Conservation (phyloP, 1,139 yeast species). For the Protomyces lactucae-debilis region DNA sequence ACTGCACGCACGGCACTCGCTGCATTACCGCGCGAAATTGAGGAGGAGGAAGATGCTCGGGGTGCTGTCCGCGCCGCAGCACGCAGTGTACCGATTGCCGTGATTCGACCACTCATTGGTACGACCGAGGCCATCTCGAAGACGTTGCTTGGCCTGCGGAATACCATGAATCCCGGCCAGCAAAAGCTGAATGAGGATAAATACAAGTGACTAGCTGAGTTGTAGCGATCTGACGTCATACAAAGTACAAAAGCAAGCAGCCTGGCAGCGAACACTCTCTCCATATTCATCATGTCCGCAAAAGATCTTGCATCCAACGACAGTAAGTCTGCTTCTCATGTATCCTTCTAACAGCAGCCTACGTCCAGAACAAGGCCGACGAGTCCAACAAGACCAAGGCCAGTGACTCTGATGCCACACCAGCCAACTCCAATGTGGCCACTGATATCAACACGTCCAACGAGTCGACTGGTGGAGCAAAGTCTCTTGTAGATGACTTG, state of each 20-base stretch:
- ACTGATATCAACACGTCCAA: constrained; percentile 12
- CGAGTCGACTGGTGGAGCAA: constrained; percentile 19
- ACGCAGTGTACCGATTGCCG: constrained; percentile 70
- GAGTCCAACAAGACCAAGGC: constrained; percentile 14
- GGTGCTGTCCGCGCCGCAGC: constrained; percentile 66
- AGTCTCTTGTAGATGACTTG: constrained; percentile 13
- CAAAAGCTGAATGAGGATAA: constrained; percentile 47
- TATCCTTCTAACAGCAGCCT: not conserved
- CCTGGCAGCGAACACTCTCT: not conserved
- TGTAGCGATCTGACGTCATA: not conserved
- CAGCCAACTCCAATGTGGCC: constrained; percentile 1
- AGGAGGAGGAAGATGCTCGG: constrained; percentile 58
- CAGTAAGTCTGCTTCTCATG: not conserved
- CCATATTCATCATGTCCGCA: constrained; percentile 5
- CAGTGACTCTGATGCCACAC: not conserved
- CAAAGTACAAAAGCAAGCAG: not conserved
- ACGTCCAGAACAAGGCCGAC: constrained; percentile 11
- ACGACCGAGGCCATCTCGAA: constrained; percentile 86
- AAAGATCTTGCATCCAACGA: constrained; percentile 19
- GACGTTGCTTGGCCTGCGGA: constrained; percentile 76
- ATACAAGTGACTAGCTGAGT: constrained; percentile 15
- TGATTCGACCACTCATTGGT: constrained; percentile 83
- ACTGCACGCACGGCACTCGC: constrained; percentile 62
- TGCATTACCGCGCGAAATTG: constrained; percentile 56
- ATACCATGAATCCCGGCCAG: constrained; percentile 67